phyloP scores from a whole-genome alignment of 1,284 basidiomycete species.

The Schizopora paradoxa region DNA sequence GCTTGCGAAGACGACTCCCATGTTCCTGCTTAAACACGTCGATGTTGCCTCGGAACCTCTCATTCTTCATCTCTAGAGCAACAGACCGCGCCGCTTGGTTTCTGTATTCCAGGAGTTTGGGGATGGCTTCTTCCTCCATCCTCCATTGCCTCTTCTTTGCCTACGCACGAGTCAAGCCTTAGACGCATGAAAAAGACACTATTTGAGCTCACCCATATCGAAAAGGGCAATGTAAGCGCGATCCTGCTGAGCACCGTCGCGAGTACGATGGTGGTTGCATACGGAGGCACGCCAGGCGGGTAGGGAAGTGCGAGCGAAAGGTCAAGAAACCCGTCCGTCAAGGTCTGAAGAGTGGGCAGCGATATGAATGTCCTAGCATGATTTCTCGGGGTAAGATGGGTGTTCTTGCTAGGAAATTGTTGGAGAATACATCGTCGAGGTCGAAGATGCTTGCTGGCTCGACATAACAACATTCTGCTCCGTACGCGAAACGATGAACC shows the following conservation, averaged over 20 bases:
- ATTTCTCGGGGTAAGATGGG: too few relatives aligned
- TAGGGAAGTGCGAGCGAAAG: slow-evolving; percentile 65
- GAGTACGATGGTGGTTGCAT: slow-evolving; percentile 74
- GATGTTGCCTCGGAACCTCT: slow-evolving; percentile 48
- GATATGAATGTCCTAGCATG: too few relatives aligned
- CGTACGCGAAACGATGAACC: too few relatives aligned
- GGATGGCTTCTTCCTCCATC: slow-evolving; percentile 64
- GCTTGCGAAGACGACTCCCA: too few relatives aligned
- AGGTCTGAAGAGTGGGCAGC: slow-evolving; percentile 33
- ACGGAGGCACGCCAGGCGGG: slow-evolving; percentile 59
- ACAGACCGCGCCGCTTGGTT: slow-evolving; percentile 48
- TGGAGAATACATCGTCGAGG: too few relatives aligned
- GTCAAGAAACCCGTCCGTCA: slow-evolving; percentile 51
- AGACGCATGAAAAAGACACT: slow-evolving; percentile 1
- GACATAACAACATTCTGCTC: too few relatives aligned
- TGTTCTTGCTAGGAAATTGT: too few relatives aligned
- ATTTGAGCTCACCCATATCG: slow-evolving; percentile 64
- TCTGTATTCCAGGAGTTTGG: slow-evolving; percentile 53
- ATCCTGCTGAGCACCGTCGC: slow-evolving; percentile 65
- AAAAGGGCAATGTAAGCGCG: slow-evolving; percentile 64
- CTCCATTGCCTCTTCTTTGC: slow-evolving; percentile 58
- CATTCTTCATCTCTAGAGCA: slow-evolving; percentile 52
- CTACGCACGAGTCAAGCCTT: slow-evolving; percentile 32
- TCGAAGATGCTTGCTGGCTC: too few relatives aligned
- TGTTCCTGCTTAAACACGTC: slow-evolving; percentile 46